Evolutionary conservation across 1,284 basidiomycete species (phyloP).

Genomic region (Trametes pubescens): DNA sequence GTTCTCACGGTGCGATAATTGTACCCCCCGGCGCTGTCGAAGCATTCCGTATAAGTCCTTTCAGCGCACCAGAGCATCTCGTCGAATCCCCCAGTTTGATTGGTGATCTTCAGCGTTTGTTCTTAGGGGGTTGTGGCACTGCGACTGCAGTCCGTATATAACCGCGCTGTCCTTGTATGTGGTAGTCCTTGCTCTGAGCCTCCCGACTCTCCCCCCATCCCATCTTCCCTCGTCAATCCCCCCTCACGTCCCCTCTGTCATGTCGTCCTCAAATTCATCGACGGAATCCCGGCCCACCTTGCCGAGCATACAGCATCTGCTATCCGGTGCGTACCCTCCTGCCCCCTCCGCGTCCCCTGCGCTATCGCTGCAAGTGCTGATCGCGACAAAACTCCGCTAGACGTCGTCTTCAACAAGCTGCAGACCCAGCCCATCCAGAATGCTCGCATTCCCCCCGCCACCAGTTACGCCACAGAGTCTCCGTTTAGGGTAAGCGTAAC

Average conservation of each 20-base stretch:
- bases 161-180: conserved; percentile 18
- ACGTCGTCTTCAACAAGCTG: conserved; percentile 19
- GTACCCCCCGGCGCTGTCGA: conserved; percentile 4
- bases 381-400: background rate
- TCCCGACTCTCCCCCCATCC: conserved; percentile 4
- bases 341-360: background rate
- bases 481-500: conserved; percentile 3
- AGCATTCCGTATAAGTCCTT: background rate
- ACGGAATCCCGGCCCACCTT: conserved; percentile 18
- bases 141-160: conserved; percentile 29
- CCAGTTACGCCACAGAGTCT: background rate
- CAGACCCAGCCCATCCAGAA: background rate
- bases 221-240: conserved; percentile 1
- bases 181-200: conserved; percentile 11
- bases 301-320: conserved; percentile 25
- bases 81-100: conserved; percentile 14
- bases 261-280: conserved; percentile 4
- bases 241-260: background rate
- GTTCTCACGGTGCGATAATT: conserved; percentile 17
- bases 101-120: conserved; percentile 29
- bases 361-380: background rate
- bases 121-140: conserved; percentile 28
- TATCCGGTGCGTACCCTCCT: conserved; percentile 21
- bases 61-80: conserved; percentile 2
- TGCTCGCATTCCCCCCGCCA: background rate